Evolutionary conservation across 2,329 filamentous ascomycete species (phyloP), one percentile per base, ranked within the genome.

Genomic region (Sarocladium brachiariae): DNA sequence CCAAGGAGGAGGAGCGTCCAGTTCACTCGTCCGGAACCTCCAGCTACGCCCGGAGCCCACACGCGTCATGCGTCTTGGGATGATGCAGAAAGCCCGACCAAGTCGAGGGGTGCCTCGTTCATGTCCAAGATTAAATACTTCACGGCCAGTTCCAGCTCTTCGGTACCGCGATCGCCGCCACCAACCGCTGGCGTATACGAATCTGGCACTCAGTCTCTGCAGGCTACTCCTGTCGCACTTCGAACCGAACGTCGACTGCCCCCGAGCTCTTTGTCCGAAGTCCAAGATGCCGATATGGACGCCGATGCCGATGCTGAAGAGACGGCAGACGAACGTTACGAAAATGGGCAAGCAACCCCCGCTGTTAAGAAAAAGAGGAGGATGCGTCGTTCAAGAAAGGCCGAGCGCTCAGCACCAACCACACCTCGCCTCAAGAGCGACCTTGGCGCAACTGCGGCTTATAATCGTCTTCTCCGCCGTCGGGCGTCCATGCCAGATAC

Each of bases 101-200:
- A 83, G 65, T 78, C 78, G 19, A 75, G 76, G 53, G 72, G 78
- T 51, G 78, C 38, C 9, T 51, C 85, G 21, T 76, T 95, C 56
- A 89, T 95, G 67, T 84, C 84, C 16, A 90, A 86, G 64, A 67
- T 95, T 55, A 89, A 87, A 63, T 84, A 87, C 3, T 71, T 95
- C 51, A 81, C 87, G 19, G 78, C 75, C 10, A 67, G 70, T 7
- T 66, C 72, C n/a, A 66, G 65, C 21, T 63, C 74, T 11, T 76
- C 78, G 50, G 66, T 67, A n/a, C 68, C 76, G 65, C 68, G 61
- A 63, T 71, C 56, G 61, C 70, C 54, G 59, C 58, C 50, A 57
- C 62, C 21, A 52, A 57, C 53, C 54, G 54, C 55, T 50, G 57
- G 53, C 31, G 57, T 60, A 9, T 56, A 59, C 10, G 70, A 74